These are phyloP conservation scores for Fagus sylvatica DNA, from an alignment of 306 rosid genomes.

Conservation along the genomic window DNA sequence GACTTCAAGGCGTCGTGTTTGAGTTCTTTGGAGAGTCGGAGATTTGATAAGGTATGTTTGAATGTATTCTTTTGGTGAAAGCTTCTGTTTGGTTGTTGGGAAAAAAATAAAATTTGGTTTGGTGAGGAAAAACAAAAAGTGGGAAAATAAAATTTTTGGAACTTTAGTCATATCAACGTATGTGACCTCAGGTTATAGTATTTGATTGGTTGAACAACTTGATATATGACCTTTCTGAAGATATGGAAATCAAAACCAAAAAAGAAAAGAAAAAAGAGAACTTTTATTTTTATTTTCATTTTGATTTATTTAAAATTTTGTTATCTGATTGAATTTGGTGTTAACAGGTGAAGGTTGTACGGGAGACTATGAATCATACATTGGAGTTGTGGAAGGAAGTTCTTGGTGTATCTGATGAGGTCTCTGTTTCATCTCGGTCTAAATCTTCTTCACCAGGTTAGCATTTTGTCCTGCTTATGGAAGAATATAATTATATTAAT, in stretches of 20 bases:
- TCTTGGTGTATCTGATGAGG: conserved; percentile 39
- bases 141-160: neutral
- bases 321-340: conserved; percentile 14
- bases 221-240: neutral
- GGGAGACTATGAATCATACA: conserved; percentile 82
- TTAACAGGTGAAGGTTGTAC: conserved; percentile 81
- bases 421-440: conserved; percentile 44
- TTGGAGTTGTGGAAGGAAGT: conserved; percentile 83
- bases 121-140: neutral
- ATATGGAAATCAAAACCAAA: conserved; percentile 5
- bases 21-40: conserved; percentile 75
- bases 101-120: neutral
- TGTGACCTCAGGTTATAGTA: neutral
- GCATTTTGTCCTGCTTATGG: conserved; percentile 11
- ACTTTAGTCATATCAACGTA: neutral
- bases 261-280: neutral
- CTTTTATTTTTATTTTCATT: neutral
- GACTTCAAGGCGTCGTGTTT: conserved; percentile 58
- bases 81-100: conserved; percentile 16
- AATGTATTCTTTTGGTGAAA: neutral
- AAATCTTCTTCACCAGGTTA: conserved; percentile 56
- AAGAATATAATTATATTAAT: conserved; percentile 1
- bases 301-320: neutral
- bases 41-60: conserved; percentile 79
- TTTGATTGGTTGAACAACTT: neutral